phyloP scores from a whole-genome alignment of 441 rosid species.

The Corymbia citriodora region DNA sequence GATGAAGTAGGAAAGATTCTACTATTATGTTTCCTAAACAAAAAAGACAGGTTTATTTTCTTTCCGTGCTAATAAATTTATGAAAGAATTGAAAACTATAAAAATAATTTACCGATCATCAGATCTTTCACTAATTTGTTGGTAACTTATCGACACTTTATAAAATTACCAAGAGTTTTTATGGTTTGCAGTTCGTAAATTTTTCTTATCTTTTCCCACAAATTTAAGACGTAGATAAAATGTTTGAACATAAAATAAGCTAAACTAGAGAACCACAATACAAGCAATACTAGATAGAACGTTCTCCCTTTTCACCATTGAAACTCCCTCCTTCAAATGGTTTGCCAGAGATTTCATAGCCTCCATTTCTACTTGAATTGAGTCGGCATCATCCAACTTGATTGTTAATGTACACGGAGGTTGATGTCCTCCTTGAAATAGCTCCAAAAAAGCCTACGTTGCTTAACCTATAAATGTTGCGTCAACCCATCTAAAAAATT shows the following conservation, averaged over 20 bases:
- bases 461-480: no score
- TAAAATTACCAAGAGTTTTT: background rate
- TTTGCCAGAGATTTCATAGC: no score
- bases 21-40: accelerated
- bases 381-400: no score
- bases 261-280: no score
- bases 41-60: background rate
- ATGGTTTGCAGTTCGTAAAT: background rate
- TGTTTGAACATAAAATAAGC: background rate
- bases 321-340: no score
- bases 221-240: background rate
- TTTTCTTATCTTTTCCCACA: background rate
- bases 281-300: background rate
- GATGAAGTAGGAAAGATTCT: background rate
- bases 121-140: background rate
- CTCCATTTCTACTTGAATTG: no score
- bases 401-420: no score
- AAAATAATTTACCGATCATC: background rate
- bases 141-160: background rate
- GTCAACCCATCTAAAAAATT: no score
- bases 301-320: no score
- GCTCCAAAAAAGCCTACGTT: no score
- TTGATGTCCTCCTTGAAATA: no score
- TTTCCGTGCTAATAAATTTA: background rate
- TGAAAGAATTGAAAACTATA: background rate